Base-by-base conservation (phyloP, 164 flowering plant genomes). In the Nymphaea thermarum region DNA sequence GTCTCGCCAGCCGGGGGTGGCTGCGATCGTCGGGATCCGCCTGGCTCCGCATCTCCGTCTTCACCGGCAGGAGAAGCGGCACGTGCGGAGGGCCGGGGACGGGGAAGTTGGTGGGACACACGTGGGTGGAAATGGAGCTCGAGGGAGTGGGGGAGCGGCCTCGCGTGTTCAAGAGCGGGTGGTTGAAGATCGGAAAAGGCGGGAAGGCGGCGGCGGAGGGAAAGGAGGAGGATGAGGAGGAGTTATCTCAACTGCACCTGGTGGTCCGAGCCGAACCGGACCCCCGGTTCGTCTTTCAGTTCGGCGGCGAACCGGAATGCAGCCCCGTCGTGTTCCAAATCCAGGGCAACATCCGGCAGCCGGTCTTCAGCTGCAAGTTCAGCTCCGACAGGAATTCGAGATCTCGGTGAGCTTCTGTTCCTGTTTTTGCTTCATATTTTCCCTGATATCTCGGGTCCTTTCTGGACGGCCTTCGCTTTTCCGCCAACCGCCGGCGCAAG, bases 281-380 rank as follows among this genome's bases (percentile, higher is more conserved):
- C 55, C 99, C 97, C 4, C 71, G 97, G 59, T 94, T 87, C 73
- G 88, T 91, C 3, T 94, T 94, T 75, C 93, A 91, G 82, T 94
- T 94, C 77, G 97, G 92, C 0, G 95, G 96, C 42, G 97, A 91
- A 62, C 99, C 99, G 73, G 97, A 94, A 77, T 88, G 91, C 67
- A 94, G 97, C 76, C 97, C 99, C 57, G 92, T 87, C 47, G 91
- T 94, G 43, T 91, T 81, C 72, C 99, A 94, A 83, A 81, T 90
- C 53, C 96, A 91, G 69, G 97, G 84, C 68, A 87, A 73, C 44
- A 84, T 91, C 11, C 72, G 89, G 62, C 99, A 94, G 73, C 99
- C 99, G 36, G 95, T 94, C 57, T 94, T 94, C 76, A 94, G 93
- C 71, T 90, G 96, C 87, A 94, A 91, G 82, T 91, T 91, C 71